Percentiles rank a stretch among this genome's conserved stretches.
Conservation (phyloP, 345 rosid species). For the Eucalyptus sideroxylon region DNA sequence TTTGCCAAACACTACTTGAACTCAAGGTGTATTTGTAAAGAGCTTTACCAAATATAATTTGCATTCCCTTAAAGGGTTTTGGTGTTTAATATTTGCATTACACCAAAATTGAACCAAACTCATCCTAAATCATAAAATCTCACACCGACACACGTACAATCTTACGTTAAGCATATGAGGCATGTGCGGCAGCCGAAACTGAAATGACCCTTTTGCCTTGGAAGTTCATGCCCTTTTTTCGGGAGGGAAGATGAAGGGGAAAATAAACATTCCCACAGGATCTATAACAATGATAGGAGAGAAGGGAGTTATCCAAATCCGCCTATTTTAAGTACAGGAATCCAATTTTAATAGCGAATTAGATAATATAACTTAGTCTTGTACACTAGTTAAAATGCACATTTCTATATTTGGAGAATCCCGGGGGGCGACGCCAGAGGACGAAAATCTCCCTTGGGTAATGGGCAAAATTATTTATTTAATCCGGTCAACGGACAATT, state of each 20-base stretch:
- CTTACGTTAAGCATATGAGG: not conserved
- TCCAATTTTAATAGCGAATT: not conserved
- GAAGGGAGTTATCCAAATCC: not conserved
- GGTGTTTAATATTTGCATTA: too few species aligned
- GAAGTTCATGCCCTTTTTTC: not conserved
- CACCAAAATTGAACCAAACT: too few species aligned
- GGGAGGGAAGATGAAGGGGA: too few species aligned
- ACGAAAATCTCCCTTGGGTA: not conserved
- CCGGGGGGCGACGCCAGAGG: not conserved
- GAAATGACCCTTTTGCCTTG: not conserved
- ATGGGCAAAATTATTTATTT: not conserved
- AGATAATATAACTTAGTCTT: not conserved
- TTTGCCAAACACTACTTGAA: too few species aligned
- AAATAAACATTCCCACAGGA: not conserved
- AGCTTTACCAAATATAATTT: too few species aligned
- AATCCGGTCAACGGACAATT: not conserved
- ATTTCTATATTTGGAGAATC: not conserved
- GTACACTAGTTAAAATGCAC: not conserved
- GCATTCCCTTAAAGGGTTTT: too few species aligned
- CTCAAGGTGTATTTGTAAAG: too few species aligned
- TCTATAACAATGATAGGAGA: not conserved
- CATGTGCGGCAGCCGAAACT: not conserved
- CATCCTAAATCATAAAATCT: not conserved
- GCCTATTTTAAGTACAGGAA: not conserved
- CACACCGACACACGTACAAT: not conserved